Conservation (phyloP, 768 basidiomycete species). For the Kwoniella sp. region DNA sequence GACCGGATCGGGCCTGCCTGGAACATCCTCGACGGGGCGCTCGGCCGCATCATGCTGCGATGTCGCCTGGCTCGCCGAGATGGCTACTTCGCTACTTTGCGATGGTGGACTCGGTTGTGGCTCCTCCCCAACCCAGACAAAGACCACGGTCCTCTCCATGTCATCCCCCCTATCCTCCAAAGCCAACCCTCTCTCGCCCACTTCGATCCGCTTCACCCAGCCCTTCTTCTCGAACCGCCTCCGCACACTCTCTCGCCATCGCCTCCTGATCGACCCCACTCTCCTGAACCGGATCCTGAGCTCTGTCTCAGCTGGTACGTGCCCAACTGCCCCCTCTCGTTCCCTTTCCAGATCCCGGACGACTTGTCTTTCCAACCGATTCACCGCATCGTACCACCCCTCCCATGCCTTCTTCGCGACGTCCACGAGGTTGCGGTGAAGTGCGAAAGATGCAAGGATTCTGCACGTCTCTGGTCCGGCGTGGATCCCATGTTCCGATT, state of each 20-base stretch:
- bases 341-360: too few relatives aligned
- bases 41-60: too few relatives aligned
- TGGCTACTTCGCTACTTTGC: background rate
- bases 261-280: conserved; percentile 6
- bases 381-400: conserved; percentile 6
- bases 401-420: conserved; percentile 3
- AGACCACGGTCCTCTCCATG: too few relatives aligned
- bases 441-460: background rate
- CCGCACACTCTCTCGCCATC: conserved; percentile 58
- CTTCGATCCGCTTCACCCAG: conserved; percentile 56
- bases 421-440: background rate
- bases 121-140: background rate
- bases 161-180: too few relatives aligned
- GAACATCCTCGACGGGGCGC: too few relatives aligned
- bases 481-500: background rate
- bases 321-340: too few relatives aligned
- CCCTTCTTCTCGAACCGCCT: conserved; percentile 72
- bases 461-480: conserved; percentile 13
- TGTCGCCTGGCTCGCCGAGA: too few relatives aligned
- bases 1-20: too few relatives aligned
- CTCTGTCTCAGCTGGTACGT: background rate
- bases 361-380: background rate
- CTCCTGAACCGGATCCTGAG: background rate
- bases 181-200: background rate
- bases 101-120: background rate